Percentiles rank a stretch among this genome's conserved stretches.
phyloP scores from a whole-genome alignment of 2,329 filamentous ascomycete genomes.

The Rhynchosporium graminicola region DNA sequence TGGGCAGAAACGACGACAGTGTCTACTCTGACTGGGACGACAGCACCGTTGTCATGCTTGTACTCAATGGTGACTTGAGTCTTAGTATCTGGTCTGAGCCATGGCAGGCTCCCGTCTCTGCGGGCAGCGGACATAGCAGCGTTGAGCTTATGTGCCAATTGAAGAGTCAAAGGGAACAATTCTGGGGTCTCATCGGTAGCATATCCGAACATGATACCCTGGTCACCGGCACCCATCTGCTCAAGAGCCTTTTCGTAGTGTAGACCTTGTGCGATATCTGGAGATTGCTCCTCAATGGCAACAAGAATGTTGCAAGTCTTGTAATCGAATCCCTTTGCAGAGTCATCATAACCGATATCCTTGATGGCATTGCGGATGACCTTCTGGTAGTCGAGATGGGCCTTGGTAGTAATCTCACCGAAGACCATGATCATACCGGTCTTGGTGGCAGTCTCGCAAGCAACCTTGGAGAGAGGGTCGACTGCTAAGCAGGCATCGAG shows the following conservation, averaged over 20 bases:
- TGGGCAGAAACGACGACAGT: conserved; percentile 96
- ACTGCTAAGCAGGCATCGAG: conserved; percentile 95
- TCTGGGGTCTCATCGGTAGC: conserved; percentile 99
- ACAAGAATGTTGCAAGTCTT: conserved; percentile 99
- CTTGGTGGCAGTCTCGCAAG: conserved; percentile 99
- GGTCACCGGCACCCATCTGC: conserved; percentile 97
- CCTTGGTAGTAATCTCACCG: conserved; percentile 97
- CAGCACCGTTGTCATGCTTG: conserved; percentile 91
- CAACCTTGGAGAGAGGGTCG: conserved; percentile 97
- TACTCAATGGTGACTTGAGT: conserved; percentile 99
- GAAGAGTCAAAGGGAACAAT: conserved; percentile 89
- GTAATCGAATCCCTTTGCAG: conserved; percentile 98
- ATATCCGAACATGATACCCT: conserved; percentile 99
- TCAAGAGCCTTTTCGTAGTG: conserved; percentile 97
- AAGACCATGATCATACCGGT: conserved; percentile 99
- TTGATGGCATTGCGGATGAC: conserved; percentile 92
- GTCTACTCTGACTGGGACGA: conserved; percentile 89
- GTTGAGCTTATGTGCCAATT: conserved; percentile 97
- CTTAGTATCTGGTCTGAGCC: conserved; percentile 98
- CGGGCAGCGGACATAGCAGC: conserved; percentile 88
- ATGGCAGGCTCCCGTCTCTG: conserved; percentile 82
- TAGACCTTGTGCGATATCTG: conserved; percentile 98
- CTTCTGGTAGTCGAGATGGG: conserved; percentile 96
- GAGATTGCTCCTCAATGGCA: conserved; percentile 98
- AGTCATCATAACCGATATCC: conserved; percentile 98